phyloP scores from a whole-genome alignment of 306 rosid species.

The Nissolia schottii region DNA sequence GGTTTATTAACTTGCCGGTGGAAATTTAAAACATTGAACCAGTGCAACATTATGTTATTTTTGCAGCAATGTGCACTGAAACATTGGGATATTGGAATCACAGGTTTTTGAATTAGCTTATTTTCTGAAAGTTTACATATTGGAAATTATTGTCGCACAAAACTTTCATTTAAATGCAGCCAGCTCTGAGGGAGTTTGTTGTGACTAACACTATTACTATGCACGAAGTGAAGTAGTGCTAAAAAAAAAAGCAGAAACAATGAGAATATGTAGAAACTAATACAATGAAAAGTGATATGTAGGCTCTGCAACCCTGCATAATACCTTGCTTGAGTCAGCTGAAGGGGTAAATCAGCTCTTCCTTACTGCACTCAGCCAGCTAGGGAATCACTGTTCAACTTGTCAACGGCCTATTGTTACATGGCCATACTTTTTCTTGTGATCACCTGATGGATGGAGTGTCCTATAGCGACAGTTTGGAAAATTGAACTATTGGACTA shows the following conservation, averaged over 20 bases:
- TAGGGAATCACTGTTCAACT: too few species aligned
- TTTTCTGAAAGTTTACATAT: not conserved
- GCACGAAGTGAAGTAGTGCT: too few species aligned
- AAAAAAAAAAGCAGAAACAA: not conserved
- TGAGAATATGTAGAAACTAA: too few species aligned
- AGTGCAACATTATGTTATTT: not conserved
- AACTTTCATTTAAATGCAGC: not conserved
- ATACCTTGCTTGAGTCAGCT: not conserved
- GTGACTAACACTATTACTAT: too few species aligned
- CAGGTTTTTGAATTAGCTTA: not conserved
- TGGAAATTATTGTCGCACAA: not conserved
- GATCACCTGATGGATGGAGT: too few species aligned
- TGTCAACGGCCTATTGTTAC: too few species aligned
- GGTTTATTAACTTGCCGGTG: slow-evolving; percentile 17
- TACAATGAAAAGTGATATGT: too few species aligned
- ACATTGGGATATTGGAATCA: not conserved
- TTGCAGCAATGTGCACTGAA: not conserved
- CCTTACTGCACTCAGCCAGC: too few species aligned
- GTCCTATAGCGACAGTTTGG: too few species aligned
- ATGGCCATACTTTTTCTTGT: too few species aligned
- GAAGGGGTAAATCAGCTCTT: not conserved
- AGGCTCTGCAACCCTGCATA: not conserved
- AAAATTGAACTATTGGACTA: too few species aligned
- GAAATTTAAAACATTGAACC: slow-evolving; percentile 18
- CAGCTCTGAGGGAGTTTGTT: too few species aligned